Percentiles rank a stretch among this genome's conserved stretches.
phyloP scores from a whole-genome alignment of 2,329 filamentous ascomycete species.

The Aureobasidium leucospermi region DNA sequence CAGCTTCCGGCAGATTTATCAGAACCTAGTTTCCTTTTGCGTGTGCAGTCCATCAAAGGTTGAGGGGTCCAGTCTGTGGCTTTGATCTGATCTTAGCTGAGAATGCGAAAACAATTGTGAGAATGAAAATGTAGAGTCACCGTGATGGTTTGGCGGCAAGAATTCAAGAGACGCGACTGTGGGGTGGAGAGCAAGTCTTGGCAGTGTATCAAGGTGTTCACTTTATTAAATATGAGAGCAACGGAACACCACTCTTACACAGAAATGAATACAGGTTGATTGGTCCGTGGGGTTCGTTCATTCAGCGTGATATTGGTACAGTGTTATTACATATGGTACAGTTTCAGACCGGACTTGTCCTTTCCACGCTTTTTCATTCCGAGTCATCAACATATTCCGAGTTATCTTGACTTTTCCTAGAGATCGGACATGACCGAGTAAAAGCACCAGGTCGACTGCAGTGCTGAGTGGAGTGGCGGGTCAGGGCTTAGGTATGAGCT shows the following conservation, averaged over 20 bases:
- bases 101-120: background rate
- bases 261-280: too few species aligned
- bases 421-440: too few species aligned
- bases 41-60: constrained; percentile 10
- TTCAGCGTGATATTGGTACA: constrained; percentile 8
- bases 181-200: background rate
- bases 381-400: background rate
- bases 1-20: constrained; percentile 12
- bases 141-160: constrained; percentile 1
- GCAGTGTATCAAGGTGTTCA: background rate
- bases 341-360: background rate
- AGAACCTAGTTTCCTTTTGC: constrained; percentile 5
- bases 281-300: background rate
- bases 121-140: background rate
- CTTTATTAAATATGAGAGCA: too few species aligned
- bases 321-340: constrained; percentile 10
- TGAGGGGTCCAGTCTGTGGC: background rate
- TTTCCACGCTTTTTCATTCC: background rate
- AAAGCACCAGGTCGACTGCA: too few species aligned
- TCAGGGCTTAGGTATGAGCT: background rate
- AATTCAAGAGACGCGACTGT: background rate
- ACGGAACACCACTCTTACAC: too few species aligned
- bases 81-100: background rate
- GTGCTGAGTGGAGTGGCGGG: too few species aligned
- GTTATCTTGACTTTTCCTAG: too few species aligned